Conservation (phyloP, 169 alveolate genomes). For the Plasmodium gallinaceum region DNA sequence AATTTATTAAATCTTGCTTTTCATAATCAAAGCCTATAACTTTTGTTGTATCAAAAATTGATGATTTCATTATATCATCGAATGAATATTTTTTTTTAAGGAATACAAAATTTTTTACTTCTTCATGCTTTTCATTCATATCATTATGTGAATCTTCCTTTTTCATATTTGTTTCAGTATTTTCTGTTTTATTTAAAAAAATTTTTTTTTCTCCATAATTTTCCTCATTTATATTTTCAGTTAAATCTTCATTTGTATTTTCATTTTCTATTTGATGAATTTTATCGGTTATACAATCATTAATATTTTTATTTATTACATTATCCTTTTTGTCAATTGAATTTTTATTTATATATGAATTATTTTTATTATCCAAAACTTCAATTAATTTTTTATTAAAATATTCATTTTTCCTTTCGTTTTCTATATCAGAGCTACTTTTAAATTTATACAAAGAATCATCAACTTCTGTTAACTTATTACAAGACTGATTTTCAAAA, state of each 20-base stretch:
- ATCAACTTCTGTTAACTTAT: neutral
- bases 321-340: neutral
- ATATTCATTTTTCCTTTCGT: neutral
- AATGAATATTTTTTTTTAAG: constrained; percentile 34
- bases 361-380: neutral
- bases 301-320: neutral
- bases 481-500: neutral
- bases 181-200: neutral
- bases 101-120: constrained; percentile 25
- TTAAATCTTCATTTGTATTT: neutral
- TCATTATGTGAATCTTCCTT: constrained; percentile 15
- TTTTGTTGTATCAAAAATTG: constrained; percentile 23
- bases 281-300: neutral
- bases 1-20: constrained; percentile 8
- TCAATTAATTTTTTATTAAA: neutral
- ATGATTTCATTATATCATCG: constrained; percentile 11
- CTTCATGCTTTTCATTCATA: constrained; percentile 33
- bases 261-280: neutral
- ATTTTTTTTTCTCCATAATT: neutral
- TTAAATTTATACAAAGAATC: neutral
- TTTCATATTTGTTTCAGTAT: neutral
- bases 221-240: neutral
- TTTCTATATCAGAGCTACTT: neutral
- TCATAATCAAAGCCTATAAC: constrained; percentile 42
- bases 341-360: neutral